Percentiles rank a stretch among this genome's conserved stretches.
phyloP scores from a whole-genome alignment of 495 filamentous ascomycete species.

The Lasiosphaeria ovina region DNA sequence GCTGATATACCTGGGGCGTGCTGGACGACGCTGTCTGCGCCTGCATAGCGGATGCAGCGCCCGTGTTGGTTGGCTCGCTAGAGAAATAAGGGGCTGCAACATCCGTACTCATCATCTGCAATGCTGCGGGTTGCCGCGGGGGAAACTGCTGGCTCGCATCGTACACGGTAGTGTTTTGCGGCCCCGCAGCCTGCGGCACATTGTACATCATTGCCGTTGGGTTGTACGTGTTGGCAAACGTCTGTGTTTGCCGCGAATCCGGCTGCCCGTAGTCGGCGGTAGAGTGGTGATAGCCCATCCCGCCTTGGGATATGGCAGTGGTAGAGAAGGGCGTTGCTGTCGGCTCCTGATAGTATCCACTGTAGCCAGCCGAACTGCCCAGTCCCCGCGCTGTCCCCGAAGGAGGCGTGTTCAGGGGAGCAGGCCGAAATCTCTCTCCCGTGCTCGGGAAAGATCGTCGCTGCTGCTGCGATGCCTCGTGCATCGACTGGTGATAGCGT shows the following conservation, averaged over 20 bases:
- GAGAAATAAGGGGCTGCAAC: slow-evolving; percentile 74
- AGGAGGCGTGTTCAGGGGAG: slow-evolving; percentile 45
- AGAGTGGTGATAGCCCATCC: slow-evolving; percentile 52
- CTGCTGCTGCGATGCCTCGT: slow-evolving; percentile 38
- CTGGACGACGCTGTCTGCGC: slow-evolving; percentile 39
- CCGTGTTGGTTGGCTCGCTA: slow-evolving; percentile 63
- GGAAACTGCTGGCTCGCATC: slow-evolving; percentile 76
- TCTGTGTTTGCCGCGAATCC: slow-evolving; percentile 50
- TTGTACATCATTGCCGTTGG: slow-evolving; percentile 73
- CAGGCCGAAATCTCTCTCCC: slow-evolving; percentile 49
- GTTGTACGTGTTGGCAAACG: slow-evolving; percentile 48
- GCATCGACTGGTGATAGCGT: slow-evolving; percentile 41
- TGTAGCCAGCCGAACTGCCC: slow-evolving; percentile 50
- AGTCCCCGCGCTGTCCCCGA: slow-evolving; percentile 39
- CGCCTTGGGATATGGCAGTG: slow-evolving; percentile 43
- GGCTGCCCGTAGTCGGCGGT: slow-evolving; percentile 46
- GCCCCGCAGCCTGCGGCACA: slow-evolving; percentile 64
- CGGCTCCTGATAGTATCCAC: slow-evolving; percentile 55
- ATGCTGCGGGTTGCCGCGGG: slow-evolving; percentile 73
- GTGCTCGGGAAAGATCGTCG: slow-evolving; percentile 41
- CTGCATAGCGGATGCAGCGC: slow-evolving; percentile 50
- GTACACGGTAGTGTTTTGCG: slow-evolving; percentile 62
- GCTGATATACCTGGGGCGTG: slow-evolving; percentile 50
- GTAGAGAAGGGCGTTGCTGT: slow-evolving; percentile 46
- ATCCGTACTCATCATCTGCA: slow-evolving; percentile 72